Percentiles rank a stretch among this genome's conserved stretches.
Conservation (phyloP, 140 eudicot genomes). For the Oenanthe javanica region DNA sequence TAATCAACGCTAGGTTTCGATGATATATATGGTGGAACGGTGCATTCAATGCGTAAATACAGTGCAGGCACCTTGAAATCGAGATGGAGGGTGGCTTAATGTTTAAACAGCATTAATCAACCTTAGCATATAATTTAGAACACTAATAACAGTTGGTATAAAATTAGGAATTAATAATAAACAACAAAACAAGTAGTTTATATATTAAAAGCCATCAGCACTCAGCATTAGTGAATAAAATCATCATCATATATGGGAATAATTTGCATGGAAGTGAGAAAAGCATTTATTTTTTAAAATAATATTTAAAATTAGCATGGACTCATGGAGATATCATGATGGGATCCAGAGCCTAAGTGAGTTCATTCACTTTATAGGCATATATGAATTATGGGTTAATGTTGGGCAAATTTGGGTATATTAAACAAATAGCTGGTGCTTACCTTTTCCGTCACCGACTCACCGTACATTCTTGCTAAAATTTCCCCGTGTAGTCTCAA, state of each 20-base stretch:
- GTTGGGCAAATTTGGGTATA: not conserved
- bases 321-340: not conserved
- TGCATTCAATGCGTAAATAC: not conserved
- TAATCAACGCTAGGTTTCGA: not conserved
- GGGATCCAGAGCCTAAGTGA: not conserved
- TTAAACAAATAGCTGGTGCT: not conserved
- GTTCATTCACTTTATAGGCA: not conserved
- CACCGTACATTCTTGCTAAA: no score
- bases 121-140: not conserved
- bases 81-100: not conserved
- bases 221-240: not conserved
- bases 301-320: not conserved
- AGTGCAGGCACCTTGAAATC: not conserved
- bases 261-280: not conserved
- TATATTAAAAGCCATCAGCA: not conserved
- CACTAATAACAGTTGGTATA: not conserved
- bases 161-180: not conserved
- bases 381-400: not conserved
- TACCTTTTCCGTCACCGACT: no score
- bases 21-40: not conserved
- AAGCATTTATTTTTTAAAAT: not conserved
- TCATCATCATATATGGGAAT: not conserved
- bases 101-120: not conserved
- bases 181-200: not conserved
- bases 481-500: not conserved